Conservation (phyloP, 176 grass and related monocot species). For the Aegilops bicornis region DNA sequence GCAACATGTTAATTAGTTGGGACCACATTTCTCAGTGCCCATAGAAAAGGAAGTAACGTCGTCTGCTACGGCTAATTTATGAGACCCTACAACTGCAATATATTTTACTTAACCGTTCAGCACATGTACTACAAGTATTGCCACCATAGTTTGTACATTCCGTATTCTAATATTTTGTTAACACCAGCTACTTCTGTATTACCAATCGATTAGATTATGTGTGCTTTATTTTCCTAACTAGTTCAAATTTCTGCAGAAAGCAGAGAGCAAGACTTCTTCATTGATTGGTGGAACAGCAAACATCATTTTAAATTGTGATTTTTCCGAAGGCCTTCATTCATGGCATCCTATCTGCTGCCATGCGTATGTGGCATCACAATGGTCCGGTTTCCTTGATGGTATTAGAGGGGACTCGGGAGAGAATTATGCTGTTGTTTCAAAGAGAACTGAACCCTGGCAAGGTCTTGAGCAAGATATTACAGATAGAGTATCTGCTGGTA, state of each 20-base stretch:
- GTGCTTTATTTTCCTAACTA: slow-evolving; percentile 19
- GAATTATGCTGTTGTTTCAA: slow-evolving; percentile 83
- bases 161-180: neutral
- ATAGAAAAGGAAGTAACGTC: neutral
- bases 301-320: slow-evolving; percentile 64
- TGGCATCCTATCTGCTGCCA: slow-evolving; percentile 70
- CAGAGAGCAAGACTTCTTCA: slow-evolving; percentile 28
- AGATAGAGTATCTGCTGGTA: slow-evolving; percentile 52
- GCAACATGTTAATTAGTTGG: neutral
- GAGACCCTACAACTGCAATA: neutral
- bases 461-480: slow-evolving; percentile 91
- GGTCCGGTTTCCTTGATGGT: slow-evolving; percentile 81
- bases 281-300: slow-evolving; percentile 41
- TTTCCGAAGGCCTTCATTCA: slow-evolving; percentile 63
- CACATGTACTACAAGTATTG: slow-evolving; percentile 8
- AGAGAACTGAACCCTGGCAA: slow-evolving; percentile 81
- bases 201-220: neutral
- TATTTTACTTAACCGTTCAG: slow-evolving; percentile 5
- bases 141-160: slow-evolving; percentile 2
- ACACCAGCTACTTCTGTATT: neutral
- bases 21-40: slow-evolving; percentile 3
- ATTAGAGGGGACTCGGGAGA: slow-evolving; percentile 70
- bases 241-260: slow-evolving; percentile 51
- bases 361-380: slow-evolving; percentile 83
- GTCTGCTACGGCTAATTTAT: slow-evolving; percentile 18